These are phyloP conservation scores for Melanogaster broomeanus DNA, from an alignment of 768 basidiomycete genomes.

Conservation along the genomic window DNA sequence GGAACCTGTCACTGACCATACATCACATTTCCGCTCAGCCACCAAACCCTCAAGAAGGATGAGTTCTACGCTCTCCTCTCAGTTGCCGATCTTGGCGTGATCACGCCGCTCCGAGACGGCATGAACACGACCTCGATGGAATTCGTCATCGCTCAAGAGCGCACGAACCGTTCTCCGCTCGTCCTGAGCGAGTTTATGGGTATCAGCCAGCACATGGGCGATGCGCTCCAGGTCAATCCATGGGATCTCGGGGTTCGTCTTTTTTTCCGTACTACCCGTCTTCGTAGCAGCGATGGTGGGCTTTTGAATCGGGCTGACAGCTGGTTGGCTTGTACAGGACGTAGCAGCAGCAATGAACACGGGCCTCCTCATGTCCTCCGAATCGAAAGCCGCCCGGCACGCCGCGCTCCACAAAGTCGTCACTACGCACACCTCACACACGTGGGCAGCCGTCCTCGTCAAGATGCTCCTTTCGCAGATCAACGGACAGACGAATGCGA, in stretches of 20 bases:
- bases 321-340: slow-evolving; percentile 46
- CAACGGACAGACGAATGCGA: slow-evolving; percentile 73
- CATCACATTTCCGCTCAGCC: slow-evolving; percentile 48
- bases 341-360: slow-evolving; percentile 89
- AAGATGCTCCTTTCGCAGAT: slow-evolving; percentile 87
- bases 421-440: slow-evolving; percentile 90
- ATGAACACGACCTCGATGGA: slow-evolving; percentile 99
- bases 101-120: slow-evolving; percentile 93
- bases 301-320: background rate
- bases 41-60: slow-evolving; percentile 96
- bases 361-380: slow-evolving; percentile 78
- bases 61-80: slow-evolving; percentile 95
- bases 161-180: slow-evolving; percentile 80
- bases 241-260: slow-evolving; percentile 85
- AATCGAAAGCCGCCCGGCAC: slow-evolving; percentile 78
- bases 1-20: background rate
- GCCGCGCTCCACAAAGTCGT: slow-evolving; percentile 78
- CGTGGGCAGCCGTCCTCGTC: slow-evolving; percentile 89
- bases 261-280: slow-evolving; percentile 7
- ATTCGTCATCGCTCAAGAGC: slow-evolving; percentile 92
- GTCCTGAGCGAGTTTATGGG: slow-evolving; percentile 98
- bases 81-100: slow-evolving; percentile 92
- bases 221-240: slow-evolving; percentile 91
- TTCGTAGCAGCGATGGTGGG: background rate
- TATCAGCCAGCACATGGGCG: slow-evolving; percentile 87